These are phyloP conservation scores for Aurinia saxatilis DNA, from an alignment of 345 rosid species.

Conservation along the genomic window DNA sequence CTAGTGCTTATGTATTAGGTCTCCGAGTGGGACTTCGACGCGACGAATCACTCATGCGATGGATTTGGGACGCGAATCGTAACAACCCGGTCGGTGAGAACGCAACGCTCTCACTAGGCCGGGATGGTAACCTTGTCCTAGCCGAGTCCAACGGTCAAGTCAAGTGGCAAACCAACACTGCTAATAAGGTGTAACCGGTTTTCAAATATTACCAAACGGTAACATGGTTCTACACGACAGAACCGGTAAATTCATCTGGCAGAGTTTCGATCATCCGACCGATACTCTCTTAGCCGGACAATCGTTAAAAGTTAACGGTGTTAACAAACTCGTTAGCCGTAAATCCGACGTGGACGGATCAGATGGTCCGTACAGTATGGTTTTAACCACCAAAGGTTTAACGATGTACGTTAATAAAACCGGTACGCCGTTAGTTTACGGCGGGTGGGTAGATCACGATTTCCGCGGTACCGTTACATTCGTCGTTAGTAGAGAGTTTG, in stretches of 20 bases:
- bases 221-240: conserved; percentile 53
- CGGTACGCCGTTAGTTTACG: conserved; percentile 30
- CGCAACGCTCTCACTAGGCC: conserved; percentile 38
- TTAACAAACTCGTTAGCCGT: conserved; percentile 50
- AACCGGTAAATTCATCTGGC: conserved; percentile 44
- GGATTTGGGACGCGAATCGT: conserved; percentile 70
- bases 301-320: conserved; percentile 28
- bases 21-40: conserved; percentile 36
- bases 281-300: conserved; percentile 57
- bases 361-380: conserved; percentile 49
- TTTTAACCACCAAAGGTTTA: conserved; percentile 33
- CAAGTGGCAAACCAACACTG: conserved; percentile 60
- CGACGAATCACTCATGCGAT: conserved; percentile 34
- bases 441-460: conserved; percentile 9
- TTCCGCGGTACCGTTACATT: conserved; percentile 27
- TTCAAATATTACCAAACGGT: conserved; percentile 41
- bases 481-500: not conserved
- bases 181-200: conserved; percentile 59
- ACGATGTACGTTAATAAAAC: conserved; percentile 36
- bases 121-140: conserved; percentile 47
- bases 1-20: conserved; percentile 45
- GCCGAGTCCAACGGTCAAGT: conserved; percentile 51
- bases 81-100: conserved; percentile 57
- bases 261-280: conserved; percentile 54
- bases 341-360: conserved; percentile 31